Conservation (phyloP, 2,329 filamentous ascomycete genomes). For the Pseudophaeomoniella oleicola region DNA sequence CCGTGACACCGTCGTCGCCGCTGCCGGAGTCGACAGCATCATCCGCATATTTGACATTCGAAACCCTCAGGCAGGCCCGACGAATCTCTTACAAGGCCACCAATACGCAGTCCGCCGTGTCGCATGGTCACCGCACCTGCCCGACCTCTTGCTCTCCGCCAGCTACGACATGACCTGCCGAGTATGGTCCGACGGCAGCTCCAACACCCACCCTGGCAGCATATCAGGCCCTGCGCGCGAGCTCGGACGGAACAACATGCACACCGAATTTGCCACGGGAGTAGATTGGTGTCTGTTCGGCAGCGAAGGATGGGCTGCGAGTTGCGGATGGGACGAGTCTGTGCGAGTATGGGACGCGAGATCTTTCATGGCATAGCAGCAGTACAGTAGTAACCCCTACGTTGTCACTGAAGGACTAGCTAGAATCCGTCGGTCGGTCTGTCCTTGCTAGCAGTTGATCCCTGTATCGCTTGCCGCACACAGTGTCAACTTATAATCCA, state of each 20-base stretch:
- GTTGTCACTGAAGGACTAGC: too few species aligned
- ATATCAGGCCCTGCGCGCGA: constrained; percentile 46
- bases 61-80: constrained; percentile 53
- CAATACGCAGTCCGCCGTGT: constrained; percentile 79
- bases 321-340: constrained; percentile 85
- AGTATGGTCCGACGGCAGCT: constrained; percentile 74
- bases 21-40: constrained; percentile 73
- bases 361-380: constrained; percentile 47
- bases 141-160: constrained; percentile 70
- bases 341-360: constrained; percentile 86
- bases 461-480: too few species aligned
- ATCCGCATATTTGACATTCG: constrained; percentile 87
- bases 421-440: too few species aligned
- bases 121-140: constrained; percentile 87
- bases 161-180: constrained; percentile 98
- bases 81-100: constrained; percentile 66
- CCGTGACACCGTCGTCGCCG: constrained; percentile 66
- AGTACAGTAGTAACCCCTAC: too few species aligned
- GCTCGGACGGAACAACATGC: constrained; percentile 74
- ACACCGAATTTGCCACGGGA: constrained; percentile 92
- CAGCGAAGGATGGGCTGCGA: constrained; percentile 87
- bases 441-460: too few species aligned
- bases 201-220: constrained; percentile 17
- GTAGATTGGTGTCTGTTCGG: constrained; percentile 98
- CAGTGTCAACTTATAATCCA: too few species aligned